Evolutionary conservation across 768 basidiomycete species (phyloP).

Genomic region (Amanita subjunquillea): DNA sequence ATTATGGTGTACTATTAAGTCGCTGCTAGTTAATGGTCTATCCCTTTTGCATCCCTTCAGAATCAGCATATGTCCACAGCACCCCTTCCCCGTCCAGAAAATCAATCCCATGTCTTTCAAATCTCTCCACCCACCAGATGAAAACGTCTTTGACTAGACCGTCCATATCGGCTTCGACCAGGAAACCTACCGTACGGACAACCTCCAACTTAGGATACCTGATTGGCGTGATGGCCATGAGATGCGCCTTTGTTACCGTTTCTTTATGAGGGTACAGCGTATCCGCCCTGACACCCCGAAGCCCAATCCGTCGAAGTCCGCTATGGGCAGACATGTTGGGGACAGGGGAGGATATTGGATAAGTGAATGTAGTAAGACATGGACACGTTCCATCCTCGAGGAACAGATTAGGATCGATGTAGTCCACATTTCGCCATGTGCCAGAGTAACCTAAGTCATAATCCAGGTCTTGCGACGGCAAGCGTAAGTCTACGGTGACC

Average conservation of each 20-base stretch:
- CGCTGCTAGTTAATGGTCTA: not conserved
- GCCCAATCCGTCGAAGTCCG: slow-evolving; percentile 34
- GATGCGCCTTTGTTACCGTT: slow-evolving; percentile 25
- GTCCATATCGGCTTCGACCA: slow-evolving; percentile 36
- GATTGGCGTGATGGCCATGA: slow-evolving; percentile 29
- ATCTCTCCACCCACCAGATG: slow-evolving; percentile 44
- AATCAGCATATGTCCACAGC: slow-evolving; percentile 36
- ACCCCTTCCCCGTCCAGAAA: slow-evolving; percentile 47
- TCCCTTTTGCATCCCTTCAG: slow-evolving; percentile 3
- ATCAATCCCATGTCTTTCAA: slow-evolving; percentile 37
- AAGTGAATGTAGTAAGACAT: slow-evolving; percentile 33
- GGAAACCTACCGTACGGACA: slow-evolving; percentile 36
- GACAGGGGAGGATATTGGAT: slow-evolving; percentile 24
- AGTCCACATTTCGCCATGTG: slow-evolving; percentile 16
- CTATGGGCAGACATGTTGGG: slow-evolving; percentile 19
- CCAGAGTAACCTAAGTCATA: slow-evolving; percentile 10
- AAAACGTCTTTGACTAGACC: slow-evolving; percentile 35
- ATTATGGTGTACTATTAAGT: not conserved
- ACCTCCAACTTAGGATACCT: slow-evolving; percentile 36
- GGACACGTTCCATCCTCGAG: slow-evolving; percentile 31
- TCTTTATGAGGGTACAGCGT: slow-evolving; percentile 33
- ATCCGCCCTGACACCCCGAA: slow-evolving; percentile 32
- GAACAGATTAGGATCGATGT: slow-evolving; percentile 32
- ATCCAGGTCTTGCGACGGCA: slow-evolving; percentile 24
- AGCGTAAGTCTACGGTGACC: slow-evolving; percentile 28